Evolutionary conservation across 768 basidiomycete species (phyloP).

Genomic region (Leucosporidium yakuticum): DNA sequence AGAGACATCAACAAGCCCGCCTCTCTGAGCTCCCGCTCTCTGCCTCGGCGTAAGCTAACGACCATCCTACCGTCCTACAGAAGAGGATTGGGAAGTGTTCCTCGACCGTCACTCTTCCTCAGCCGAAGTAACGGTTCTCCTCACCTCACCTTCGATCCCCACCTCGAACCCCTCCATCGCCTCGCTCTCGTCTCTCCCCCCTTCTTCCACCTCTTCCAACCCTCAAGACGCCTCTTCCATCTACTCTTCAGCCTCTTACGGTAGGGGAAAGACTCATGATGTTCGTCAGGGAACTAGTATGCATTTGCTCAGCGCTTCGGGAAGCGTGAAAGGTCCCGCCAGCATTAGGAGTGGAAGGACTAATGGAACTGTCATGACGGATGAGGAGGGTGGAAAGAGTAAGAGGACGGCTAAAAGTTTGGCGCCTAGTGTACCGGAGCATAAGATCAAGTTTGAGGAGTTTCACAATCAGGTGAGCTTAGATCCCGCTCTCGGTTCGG

Average conservation of each 20-base stretch:
- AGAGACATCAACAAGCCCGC: not conserved
- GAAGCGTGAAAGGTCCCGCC: slow-evolving; percentile 32
- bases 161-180: slow-evolving; percentile 34
- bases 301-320: slow-evolving; percentile 37
- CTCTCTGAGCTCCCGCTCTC: not conserved
- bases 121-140: slow-evolving; percentile 26
- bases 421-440: slow-evolving; percentile 30
- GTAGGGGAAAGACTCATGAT: slow-evolving; percentile 16
- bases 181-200: slow-evolving; percentile 29
- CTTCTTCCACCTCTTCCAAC: slow-evolving; percentile 15
- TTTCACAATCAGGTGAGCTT: slow-evolving; percentile 38
- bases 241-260: slow-evolving; percentile 34
- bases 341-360: not conserved
- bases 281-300: slow-evolving; percentile 29
- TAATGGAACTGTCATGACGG: not conserved
- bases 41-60: not conserved
- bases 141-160: slow-evolving; percentile 31
- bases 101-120: slow-evolving; percentile 7
- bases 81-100: slow-evolving; percentile 39
- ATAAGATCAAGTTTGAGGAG: slow-evolving; percentile 40
- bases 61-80: slow-evolving; percentile 5
- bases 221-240: slow-evolving; percentile 34
- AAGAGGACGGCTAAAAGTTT: slow-evolving; percentile 22
- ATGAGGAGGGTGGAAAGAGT: not conserved
- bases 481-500: not conserved